Conservation (phyloP, 768 basidiomycete species). For the Trametes cubensis region DNA sequence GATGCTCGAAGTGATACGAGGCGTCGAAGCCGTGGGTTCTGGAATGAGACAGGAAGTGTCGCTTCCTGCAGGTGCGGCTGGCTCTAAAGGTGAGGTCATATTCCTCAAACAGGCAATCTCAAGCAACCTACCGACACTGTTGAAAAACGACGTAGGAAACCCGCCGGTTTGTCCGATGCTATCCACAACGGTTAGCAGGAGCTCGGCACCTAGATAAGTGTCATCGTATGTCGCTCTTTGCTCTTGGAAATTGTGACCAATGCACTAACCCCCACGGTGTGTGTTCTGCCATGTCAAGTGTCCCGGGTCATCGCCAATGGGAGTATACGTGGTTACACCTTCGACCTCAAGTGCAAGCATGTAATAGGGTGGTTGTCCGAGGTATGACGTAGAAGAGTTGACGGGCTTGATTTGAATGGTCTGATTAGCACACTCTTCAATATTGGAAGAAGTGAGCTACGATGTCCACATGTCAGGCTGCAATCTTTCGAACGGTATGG, state of each 20-base stretch:
- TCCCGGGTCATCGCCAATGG: slow-evolving; percentile 35
- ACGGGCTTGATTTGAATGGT: slow-evolving; percentile 30
- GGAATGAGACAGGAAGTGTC: slow-evolving; percentile 32
- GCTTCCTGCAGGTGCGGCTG: slow-evolving; percentile 33
- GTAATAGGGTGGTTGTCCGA: slow-evolving; percentile 42
- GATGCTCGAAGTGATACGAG: slow-evolving; percentile 41
- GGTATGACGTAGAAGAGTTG: slow-evolving; percentile 24
- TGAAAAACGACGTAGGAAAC: slow-evolving; percentile 38
- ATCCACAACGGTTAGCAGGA: slow-evolving; percentile 51
- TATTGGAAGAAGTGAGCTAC: neutral
- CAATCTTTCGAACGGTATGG: too few relatives aligned
- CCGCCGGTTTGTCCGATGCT: slow-evolving; percentile 47
- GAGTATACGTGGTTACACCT: slow-evolving; percentile 35
- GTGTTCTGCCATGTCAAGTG: slow-evolving; percentile 42
- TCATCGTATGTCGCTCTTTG: neutral
- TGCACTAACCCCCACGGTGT: slow-evolving; percentile 44
- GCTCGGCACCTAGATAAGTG: slow-evolving; percentile 39
- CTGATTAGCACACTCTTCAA: slow-evolving; percentile 31
- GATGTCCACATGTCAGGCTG: neutral
- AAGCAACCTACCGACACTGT: slow-evolving; percentile 40
- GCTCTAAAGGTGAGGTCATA: slow-evolving; percentile 8
- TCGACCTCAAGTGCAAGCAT: slow-evolving; percentile 46
- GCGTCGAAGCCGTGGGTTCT: slow-evolving; percentile 33
- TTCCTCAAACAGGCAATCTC: neutral
- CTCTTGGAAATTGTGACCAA: neutral